Base-by-base conservation (phyloP, 2,329 filamentous ascomycete genomes). In the Stromatinia cepivora region DNA sequence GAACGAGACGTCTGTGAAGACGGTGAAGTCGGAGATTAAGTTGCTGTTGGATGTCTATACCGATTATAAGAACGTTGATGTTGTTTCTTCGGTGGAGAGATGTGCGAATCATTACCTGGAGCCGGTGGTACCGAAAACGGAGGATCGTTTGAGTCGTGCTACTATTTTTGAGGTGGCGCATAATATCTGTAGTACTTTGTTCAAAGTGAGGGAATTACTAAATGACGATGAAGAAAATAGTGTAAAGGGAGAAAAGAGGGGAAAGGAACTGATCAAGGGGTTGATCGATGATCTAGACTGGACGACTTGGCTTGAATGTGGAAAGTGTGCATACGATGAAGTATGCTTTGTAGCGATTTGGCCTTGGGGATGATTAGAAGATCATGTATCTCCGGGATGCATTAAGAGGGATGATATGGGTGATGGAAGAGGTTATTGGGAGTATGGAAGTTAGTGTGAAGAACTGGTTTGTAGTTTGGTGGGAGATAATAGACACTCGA, bases 341-440 rank as follows among this genome's bases (percentile, higher is more conserved):
- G 77, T 88, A 5, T 87, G 87, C 70, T 82, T 86, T 48, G 80
- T 89, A 15, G 86, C 87, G 1, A 88, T 90, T 74, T 90, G 87
- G 87, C 88, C 87, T 0, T 80, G 83, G 75, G 88, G 88, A 0
- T 80, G 78, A 0, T 75, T 79, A 0, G 81, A 86, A 36, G 87
- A 90, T 73, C 85, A 87, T 72, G 81, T 80, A 48, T 76, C 78
- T 63, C 85, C 85, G 7, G 75, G 75, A 42, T 87, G 85, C 69
- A 75, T 76, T 63, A 77, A 79, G 20, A 66, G 42, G n/a, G 53
- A 31, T 22, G 61, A 58, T 22, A 15, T 59, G n/a, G 7, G 50
- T n/a, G 15, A 50, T 31, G 22, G 61, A 36, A 20, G 20, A 15
- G 67, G 67, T 25, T 69, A 69, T 52, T 69, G 62, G 67, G 62